phyloP scores from a whole-genome alignment of 169 alveolate species.

The Amoebophrya sp. region DNA sequence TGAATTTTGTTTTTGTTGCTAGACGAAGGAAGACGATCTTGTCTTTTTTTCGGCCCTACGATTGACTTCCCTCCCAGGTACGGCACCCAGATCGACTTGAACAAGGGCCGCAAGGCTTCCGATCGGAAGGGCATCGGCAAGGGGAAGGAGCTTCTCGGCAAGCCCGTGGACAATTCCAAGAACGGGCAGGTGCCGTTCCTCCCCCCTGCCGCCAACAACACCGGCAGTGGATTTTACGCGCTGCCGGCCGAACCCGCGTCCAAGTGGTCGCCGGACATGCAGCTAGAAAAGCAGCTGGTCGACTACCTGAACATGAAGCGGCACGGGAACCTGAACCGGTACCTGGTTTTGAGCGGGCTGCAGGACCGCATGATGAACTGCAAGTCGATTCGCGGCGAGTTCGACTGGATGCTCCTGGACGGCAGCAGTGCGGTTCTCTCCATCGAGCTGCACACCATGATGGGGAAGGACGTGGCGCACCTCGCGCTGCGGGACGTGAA shows the following conservation, averaged over 20 bases:
- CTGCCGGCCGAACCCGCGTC: not conserved
- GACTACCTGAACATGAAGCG: not conserved
- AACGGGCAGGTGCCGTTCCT: not conserved
- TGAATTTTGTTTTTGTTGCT: not conserved
- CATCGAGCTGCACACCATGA: not conserved
- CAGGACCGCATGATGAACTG: not conserved
- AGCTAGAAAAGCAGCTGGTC: not conserved
- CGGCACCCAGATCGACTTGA: not conserved
- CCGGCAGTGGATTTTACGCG: not conserved
- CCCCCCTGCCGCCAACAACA: not conserved
- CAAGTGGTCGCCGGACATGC: not conserved
- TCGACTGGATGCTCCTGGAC: not conserved
- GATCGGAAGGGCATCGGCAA: not conserved
- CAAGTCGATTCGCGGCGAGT: not conserved
- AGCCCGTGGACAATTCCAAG: no score
- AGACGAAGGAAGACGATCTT: not conserved
- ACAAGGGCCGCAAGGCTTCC: not conserved
- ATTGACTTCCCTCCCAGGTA: not conserved
- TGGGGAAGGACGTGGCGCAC: not conserved
- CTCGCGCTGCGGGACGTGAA: not conserved
- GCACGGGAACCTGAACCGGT: not conserved
- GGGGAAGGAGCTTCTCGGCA: not conserved
- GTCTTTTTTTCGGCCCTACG: not conserved
- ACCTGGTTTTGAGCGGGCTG: not conserved
- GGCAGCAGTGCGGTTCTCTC: not conserved